Evolutionary conservation across 2,329 filamentous ascomycete genomes (phyloP), one percentile per base, ranked within the genome.

Genomic region (Biscogniauxia marginata): DNA sequence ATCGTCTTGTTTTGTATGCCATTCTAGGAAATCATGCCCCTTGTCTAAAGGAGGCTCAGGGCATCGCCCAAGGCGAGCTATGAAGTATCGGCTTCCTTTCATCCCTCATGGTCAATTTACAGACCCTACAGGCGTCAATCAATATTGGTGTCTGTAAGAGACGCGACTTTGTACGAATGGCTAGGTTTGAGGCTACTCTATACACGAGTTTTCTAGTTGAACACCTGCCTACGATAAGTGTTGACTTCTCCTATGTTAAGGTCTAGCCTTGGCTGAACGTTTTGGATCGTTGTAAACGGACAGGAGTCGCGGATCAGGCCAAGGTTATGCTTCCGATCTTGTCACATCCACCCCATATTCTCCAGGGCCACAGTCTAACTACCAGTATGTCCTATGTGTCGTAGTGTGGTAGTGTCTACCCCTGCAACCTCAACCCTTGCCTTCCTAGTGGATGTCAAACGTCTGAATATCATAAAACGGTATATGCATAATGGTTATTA

Each of bases 401-500:
- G 62, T 64, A 64, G 59, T 64, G 64, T 66, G 67, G 65, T 65
- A 63, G 61, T 62, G 56, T 51, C 61, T 60, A 66, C 68, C 71
- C 73, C 69, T 69, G 69, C 63, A 55, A 53, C 53, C 52, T 65
- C 55, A 64, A 64, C 67, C 68, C 70, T 71, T 71, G 70, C 62
- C 70, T 64, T 65, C 66, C 68, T 68, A 71, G 69, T 51, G 67
- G 68, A 67, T 65, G 68, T 60, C 64, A 64, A 62, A 62, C 59
- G 64, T 67, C 68, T 65, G 69, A 67, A 64, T 66, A 70, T 68
- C 65, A 72, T 67, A 67, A 69, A 64, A 62, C 62, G 58, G 66
- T 67, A 61, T 59, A 65, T 63, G 68, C 68, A 70, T 73, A 73
- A 72, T 73, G 70, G 71, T 74, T 71, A 72, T 70, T 70, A 69